These are phyloP conservation scores for Phytomonas sp. DNA, from an alignment of 208 protist species.

Conservation along the genomic window DNA sequence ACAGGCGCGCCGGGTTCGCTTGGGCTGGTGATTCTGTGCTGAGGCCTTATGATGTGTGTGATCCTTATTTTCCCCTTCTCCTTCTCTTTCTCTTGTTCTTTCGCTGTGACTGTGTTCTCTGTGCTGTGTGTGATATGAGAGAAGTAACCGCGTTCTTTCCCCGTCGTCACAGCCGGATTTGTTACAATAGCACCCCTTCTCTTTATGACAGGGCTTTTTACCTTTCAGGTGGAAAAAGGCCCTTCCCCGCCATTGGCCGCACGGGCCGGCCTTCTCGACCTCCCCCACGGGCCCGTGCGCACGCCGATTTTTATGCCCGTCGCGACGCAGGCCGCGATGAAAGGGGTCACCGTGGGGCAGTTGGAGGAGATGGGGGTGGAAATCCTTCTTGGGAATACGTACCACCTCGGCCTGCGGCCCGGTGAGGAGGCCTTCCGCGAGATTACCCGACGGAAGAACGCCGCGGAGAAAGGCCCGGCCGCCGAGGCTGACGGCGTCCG, in stretches of 20 bases:
- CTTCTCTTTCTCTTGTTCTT: not conserved
- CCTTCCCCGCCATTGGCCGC: conserved; percentile 49
- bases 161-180: not conserved
- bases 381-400: conserved; percentile 98
- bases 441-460: conserved; percentile 62
- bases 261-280: conserved; percentile 73
- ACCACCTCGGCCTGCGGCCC: conserved; percentile 95
- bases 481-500: conserved; percentile 24
- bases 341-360: conserved; percentile 92
- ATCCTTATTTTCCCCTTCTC: not conserved
- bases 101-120: not conserved
- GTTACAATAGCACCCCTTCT: not conserved
- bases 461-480: conserved; percentile 9
- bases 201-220: conserved; percentile 33
- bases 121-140: too few relatives aligned
- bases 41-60: too few relatives aligned
- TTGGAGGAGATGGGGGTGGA: conserved; percentile 90
- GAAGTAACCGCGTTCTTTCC: too few relatives aligned
- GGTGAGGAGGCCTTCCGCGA: conserved; percentile 81
- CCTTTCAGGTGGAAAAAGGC: conserved; percentile 56
- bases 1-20: too few relatives aligned
- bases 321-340: conserved; percentile 96
- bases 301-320: conserved; percentile 98
- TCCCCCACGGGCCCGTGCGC: conserved; percentile 83
- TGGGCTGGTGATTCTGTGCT: too few relatives aligned